Evolutionary conservation across 2,329 filamentous ascomycete genomes (phyloP).

Genomic region (Pestalotiopsis sp.): DNA sequence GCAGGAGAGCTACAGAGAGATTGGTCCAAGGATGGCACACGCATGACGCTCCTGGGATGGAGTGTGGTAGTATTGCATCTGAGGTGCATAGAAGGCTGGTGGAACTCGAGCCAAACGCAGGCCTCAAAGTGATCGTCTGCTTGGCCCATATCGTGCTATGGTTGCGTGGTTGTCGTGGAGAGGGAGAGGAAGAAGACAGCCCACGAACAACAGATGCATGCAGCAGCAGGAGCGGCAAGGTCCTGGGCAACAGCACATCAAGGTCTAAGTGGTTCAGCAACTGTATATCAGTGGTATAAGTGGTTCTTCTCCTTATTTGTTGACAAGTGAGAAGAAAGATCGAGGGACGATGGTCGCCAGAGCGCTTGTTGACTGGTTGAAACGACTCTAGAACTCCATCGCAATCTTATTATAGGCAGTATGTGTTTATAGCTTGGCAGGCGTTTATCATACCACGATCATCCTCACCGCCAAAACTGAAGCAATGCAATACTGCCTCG

Average conservation of each 20-base stretch:
- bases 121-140: neutral
- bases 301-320: neutral
- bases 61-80: slow-evolving; percentile 10
- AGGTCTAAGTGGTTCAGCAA: neutral
- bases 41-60: slow-evolving; percentile 6
- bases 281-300: neutral
- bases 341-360: neutral
- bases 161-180: neutral
- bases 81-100: slow-evolving; percentile 12
- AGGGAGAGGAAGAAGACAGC: neutral
- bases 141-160: neutral
- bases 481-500: neutral
- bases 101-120: slow-evolving; percentile 7
- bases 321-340: neutral
- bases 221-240: neutral
- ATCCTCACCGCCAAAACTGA: slow-evolving; percentile 21
- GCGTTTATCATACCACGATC: slow-evolving; percentile 20
- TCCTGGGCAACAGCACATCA: neutral
- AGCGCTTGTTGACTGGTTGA: neutral
- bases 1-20: slow-evolving; percentile 15
- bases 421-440: neutral
- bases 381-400: neutral
- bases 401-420: neutral
- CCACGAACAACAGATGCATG: neutral
- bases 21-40: slow-evolving; percentile 12